Evolutionary conservation across 163 green algal genomes (phyloP).

Genomic region (Scenedesmus sp.): DNA sequence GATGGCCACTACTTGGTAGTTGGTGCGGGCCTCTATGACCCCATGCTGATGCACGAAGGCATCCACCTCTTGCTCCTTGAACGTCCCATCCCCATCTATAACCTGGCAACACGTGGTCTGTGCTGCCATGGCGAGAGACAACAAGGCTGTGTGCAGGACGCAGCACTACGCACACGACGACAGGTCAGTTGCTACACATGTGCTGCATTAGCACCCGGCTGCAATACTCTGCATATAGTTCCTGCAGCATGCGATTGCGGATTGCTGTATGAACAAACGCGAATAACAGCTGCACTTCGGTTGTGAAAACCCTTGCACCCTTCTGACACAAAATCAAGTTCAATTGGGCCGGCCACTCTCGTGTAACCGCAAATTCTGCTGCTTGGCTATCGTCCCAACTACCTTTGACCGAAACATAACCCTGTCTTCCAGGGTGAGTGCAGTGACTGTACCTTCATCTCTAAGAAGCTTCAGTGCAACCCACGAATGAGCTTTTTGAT

Average conservation of each 20-base stretch:
- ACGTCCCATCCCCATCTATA: constrained; percentile 77
- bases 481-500: background rate
- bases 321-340: background rate
- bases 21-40: constrained; percentile 65
- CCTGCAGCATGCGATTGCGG: background rate
- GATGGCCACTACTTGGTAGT: constrained; percentile 97
- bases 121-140: background rate
- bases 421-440: background rate
- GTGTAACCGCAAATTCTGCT: background rate
- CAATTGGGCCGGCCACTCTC: no score
- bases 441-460: background rate
- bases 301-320: background rate
- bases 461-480: background rate
- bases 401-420: background rate
- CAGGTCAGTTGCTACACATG: background rate
- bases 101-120: constrained; percentile 67
- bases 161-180: background rate
- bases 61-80: constrained; percentile 67
- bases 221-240: background rate
- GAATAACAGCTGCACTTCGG: background rate
- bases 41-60: constrained; percentile 67
- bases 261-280: background rate
- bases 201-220: background rate
- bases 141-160: constrained; percentile 2
- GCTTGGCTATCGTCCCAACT: background rate